phyloP scores from a whole-genome alignment of 306 rosid genomes.

The Ochetophila trinervis region DNA sequence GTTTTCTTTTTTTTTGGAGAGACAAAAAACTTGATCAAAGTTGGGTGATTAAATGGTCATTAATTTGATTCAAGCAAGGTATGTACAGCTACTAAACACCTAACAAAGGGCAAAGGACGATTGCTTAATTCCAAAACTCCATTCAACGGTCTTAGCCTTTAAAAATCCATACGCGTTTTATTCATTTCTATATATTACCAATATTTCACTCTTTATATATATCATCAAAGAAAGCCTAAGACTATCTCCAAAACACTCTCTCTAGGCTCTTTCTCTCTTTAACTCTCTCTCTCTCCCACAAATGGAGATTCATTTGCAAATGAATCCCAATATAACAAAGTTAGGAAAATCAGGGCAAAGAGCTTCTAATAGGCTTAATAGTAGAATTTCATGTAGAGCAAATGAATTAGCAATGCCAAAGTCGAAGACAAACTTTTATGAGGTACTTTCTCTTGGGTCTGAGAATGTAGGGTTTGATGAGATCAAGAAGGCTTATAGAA shows the following conservation, averaged over 20 bases:
- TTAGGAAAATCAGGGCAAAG: background rate
- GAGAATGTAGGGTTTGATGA: slow-evolving; percentile 24
- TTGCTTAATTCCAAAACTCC: slow-evolving; percentile 2
- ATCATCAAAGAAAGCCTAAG: background rate
- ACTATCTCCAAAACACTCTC: background rate
- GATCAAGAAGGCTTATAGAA: slow-evolving; percentile 39
- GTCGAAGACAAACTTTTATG: slow-evolving; percentile 25
- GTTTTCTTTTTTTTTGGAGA: too few species aligned
- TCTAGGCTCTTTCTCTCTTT: background rate
- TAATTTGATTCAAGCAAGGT: too few species aligned
- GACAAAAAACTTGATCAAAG: too few species aligned
- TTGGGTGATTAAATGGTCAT: too few species aligned
- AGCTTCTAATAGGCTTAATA: background rate
- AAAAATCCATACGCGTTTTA: background rate
- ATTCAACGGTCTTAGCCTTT: background rate
- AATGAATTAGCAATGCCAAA: background rate
- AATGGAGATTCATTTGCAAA: slow-evolving; percentile 24
- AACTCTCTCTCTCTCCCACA: background rate
- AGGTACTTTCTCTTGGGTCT: slow-evolving; percentile 28
- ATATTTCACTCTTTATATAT: background rate
- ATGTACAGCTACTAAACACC: too few species aligned
- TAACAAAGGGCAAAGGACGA: background rate
- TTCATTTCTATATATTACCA: background rate
- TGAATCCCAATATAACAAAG: slow-evolving; percentile 2
- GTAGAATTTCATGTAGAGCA: slow-evolving; percentile 10